A percentile compares a stretch with the other conserved stretches of the same genome.
These are phyloP conservation scores for Fusarium musae DNA, from an alignment of 2,329 filamentous ascomycete species.

Conservation along the genomic window DNA sequence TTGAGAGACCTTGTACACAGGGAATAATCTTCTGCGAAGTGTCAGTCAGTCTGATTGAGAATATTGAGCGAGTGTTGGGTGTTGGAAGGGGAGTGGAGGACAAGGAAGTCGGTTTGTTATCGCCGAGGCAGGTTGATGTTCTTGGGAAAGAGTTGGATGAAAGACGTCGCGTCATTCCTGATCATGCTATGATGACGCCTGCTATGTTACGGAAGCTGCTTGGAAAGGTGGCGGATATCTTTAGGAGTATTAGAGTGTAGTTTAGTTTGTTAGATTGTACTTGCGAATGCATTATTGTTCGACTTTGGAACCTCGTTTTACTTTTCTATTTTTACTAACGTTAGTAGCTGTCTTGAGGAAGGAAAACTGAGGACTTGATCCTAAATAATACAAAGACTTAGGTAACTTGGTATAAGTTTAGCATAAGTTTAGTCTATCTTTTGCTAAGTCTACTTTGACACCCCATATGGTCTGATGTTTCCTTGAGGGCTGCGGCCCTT, in stretches of 20 bases:
- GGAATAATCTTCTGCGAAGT: neutral
- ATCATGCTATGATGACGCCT: neutral
- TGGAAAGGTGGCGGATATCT: neutral
- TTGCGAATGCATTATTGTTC: rapidly evolving
- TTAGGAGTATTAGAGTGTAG: neutral
- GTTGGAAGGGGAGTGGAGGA: rapidly evolving
- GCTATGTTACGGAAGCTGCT: neutral
- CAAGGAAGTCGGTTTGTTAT: neutral
- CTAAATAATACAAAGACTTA: too few relatives aligned
- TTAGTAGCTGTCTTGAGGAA: too few relatives aligned
- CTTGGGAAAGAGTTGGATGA: neutral
- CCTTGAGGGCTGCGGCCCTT: too few relatives aligned
- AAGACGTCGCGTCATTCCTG: neutral
- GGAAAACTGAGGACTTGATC: too few relatives aligned
- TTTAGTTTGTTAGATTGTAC: rapidly evolving
- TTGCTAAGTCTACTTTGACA: too few relatives aligned
- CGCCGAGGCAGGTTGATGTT: neutral
- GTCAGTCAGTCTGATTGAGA: neutral
- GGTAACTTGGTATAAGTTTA: too few relatives aligned
- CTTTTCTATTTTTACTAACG: too few relatives aligned
- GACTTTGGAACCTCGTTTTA: too few relatives aligned
- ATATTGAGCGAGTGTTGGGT: neutral
- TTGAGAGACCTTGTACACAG: neutral
- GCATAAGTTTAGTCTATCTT: too few relatives aligned
- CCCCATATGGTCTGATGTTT: too few relatives aligned